Base-by-base conservation (phyloP, 306 rosid species). In the Sphenostylis stenocarpa region DNA sequence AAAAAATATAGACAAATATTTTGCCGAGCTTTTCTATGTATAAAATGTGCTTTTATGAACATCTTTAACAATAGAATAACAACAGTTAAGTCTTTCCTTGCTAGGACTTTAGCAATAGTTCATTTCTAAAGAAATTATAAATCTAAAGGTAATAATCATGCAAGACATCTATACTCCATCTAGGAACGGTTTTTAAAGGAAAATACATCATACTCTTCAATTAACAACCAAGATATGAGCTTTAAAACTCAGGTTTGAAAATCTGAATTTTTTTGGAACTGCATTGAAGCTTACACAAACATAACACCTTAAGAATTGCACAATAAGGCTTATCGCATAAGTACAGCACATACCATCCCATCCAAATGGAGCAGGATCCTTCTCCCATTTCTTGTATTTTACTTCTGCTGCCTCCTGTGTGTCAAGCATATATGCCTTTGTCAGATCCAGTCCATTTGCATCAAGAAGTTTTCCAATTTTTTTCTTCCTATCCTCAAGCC, bases 381-480 rank as follows among this genome's bases (percentile, higher is more conserved):
- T 95, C 72, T 92, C 98, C 99, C 99, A 95, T 85, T 92, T 95
- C 89, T 95, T 92, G 86, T 95, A 95, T 74, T 95, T 95, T 58
- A 19, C 45, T 78, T 90, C 90, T 64, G 98, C 99, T 70, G 87
- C 84, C 82, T 92, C 98, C 85, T 95, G 90, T 28, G 99, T 92
- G 77, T 95, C 99, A 62, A 95, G 92, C 99, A 95, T 95, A 83
- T 82, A 91, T 6, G 99, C 88, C 9, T 78, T 91, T 76, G 85
- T 74, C 99, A 95, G 78, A 66, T 92, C 99, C 91, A 95, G 81
- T 24, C 96, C 96, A 85, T 95, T 95, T 51, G 98, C 98, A 88
- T 95, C 98, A 6, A 92, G 76, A 84, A 95, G 97, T 74, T 92
- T 95, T 8, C 98, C 99, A 73, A 95, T 89, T 81, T 87, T 88